phyloP scores from a whole-genome alignment of 2,329 filamentous ascomycete genomes.

The Verruconis gallopava region DNA sequence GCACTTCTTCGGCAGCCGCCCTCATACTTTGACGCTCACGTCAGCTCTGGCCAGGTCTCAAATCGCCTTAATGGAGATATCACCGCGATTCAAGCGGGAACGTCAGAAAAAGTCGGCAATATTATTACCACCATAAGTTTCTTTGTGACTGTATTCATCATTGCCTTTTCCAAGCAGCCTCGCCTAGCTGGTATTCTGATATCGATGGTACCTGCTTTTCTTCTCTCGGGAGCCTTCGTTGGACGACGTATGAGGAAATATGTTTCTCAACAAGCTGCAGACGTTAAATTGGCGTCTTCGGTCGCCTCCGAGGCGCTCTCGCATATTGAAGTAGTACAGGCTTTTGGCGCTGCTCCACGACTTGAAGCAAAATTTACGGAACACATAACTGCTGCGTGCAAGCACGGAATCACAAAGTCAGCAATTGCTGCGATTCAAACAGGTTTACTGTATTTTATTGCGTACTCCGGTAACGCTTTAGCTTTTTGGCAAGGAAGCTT shows the following conservation, averaged over 20 bases:
- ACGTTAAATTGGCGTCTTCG: slow-evolving; percentile 45
- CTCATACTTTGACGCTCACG: slow-evolving; percentile 48
- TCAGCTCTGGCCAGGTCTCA: slow-evolving; percentile 3
- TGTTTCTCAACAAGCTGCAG: slow-evolving; percentile 35
- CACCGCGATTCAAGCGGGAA: slow-evolving; percentile 52
- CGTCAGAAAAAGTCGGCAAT: slow-evolving; percentile 58
- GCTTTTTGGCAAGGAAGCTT: slow-evolving; percentile 55
- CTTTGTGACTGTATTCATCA: slow-evolving; percentile 53
- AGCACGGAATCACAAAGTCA: slow-evolving; percentile 45
- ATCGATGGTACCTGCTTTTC: slow-evolving; percentile 48
- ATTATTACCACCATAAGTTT: slow-evolving; percentile 49
- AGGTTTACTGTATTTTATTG: slow-evolving; percentile 53
- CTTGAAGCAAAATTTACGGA: slow-evolving; percentile 47
- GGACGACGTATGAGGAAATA: slow-evolving; percentile 43
- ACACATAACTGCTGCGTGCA: slow-evolving; percentile 37
- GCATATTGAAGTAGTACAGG: slow-evolving; percentile 49
- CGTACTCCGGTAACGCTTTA: slow-evolving; percentile 52
- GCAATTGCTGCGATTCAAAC: slow-evolving; percentile 43
- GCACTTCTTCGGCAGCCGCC: slow-evolving; percentile 48
- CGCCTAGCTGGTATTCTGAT: slow-evolving; percentile 51
- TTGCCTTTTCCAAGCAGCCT: slow-evolving; percentile 53
- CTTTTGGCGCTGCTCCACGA: slow-evolving; percentile 47
- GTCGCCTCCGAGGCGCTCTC: slow-evolving; percentile 50
- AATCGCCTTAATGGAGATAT: slow-evolving; percentile 50
- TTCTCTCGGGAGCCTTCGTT: slow-evolving; percentile 45